Conservation (phyloP, 768 basidiomycete genomes). For the Tulasnella sp. region DNA sequence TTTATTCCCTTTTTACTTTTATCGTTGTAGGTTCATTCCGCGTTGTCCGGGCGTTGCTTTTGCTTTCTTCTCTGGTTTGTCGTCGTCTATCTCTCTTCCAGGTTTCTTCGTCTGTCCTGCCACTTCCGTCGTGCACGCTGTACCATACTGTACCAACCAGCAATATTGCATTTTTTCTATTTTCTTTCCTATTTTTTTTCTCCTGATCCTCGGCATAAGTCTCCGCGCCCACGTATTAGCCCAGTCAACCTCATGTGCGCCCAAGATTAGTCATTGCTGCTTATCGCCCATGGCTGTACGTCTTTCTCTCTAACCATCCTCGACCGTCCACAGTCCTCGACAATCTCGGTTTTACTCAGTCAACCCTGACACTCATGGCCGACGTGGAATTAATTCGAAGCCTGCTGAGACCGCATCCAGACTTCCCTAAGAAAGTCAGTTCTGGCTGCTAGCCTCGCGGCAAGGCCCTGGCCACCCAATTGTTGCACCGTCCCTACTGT, state of each 20-base stretch:
- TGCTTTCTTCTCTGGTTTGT: constrained; percentile 1
- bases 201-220: background rate
- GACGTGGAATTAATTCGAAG: constrained; percentile 70
- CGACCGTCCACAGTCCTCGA: background rate
- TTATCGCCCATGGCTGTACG: constrained; percentile 5
- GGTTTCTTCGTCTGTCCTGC: background rate
- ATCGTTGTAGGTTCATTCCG: constrained; percentile 6
- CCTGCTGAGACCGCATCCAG: constrained; percentile 57
- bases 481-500: background rate
- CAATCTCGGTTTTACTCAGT: constrained; percentile 13
- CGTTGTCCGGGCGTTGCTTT: constrained; percentile 5
- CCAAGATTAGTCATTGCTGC: background rate
- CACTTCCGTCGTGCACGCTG: background rate
- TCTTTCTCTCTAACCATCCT: constrained; percentile 3
- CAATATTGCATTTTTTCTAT: background rate
- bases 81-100: background rate
- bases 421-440: constrained; percentile 88
- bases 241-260: background rate
- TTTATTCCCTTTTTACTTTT: constrained; percentile 11
- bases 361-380: constrained; percentile 45
- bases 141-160: constrained; percentile 11
- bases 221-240: background rate
- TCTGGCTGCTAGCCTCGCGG: constrained; percentile 8
- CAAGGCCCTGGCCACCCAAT: background rate
- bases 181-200: background rate